Evolutionary conservation across 108 stramenopile genomes (phyloP).

Genomic region (Stephanodiscus minutulus): DNA sequence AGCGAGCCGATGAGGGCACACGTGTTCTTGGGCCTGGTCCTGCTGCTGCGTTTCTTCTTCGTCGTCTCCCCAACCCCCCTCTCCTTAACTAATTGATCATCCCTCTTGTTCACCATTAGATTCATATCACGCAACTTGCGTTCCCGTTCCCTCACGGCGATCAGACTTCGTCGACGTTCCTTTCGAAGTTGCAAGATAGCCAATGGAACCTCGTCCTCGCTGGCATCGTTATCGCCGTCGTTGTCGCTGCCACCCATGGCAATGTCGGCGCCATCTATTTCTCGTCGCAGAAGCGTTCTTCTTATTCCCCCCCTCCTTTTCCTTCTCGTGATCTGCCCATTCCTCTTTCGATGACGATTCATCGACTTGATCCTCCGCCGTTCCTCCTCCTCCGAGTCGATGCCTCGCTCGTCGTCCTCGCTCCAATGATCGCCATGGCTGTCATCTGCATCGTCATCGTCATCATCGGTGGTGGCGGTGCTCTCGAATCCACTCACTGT

Average conservation of each 20-base stretch:
- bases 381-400: constrained; percentile 12
- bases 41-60: not conserved
- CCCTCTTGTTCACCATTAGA: not conserved
- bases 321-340: constrained; percentile 1
- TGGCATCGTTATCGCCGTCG: not conserved
- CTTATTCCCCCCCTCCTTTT: not conserved
- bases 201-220: constrained; percentile 13
- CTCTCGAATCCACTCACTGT: not conserved
- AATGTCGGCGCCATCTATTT: not conserved
- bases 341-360: constrained; percentile 10
- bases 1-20: constrained; percentile 3
- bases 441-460: not conserved
- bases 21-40: constrained; percentile 7
- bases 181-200: not conserved
- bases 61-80: not conserved
- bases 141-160: not conserved
- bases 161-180: not conserved
- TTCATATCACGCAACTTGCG: not conserved
- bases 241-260: not conserved
- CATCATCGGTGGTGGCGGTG: not conserved
- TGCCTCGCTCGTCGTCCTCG: not conserved
- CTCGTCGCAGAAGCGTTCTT: not conserved
- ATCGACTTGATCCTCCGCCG: constrained; percentile 1
- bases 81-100: not conserved
- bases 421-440: not conserved